Evolutionary conservation across 768 basidiomycete species (phyloP), one percentile per base, ranked within the genome.

Genomic region (Hypsizygus marmoreus): DNA sequence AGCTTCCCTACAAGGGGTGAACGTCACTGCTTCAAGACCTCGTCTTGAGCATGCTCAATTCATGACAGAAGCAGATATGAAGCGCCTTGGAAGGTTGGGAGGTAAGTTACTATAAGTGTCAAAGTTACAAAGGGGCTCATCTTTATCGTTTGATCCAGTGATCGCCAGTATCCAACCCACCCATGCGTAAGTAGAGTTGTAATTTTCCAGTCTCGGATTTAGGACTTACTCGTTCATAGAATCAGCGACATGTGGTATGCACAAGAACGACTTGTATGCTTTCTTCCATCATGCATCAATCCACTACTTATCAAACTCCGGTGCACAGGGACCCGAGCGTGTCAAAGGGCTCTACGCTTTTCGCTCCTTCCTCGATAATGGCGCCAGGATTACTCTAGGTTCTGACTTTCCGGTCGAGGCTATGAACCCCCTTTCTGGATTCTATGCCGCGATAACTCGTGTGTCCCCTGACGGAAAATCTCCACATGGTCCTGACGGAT

Each of bases 1-100:
- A 62, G 70, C 73, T 14, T 79, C 84, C 4, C 63, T 91, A 40
- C 65, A 77, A 45, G 76, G 77, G 19, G 72, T 71, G 32, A 79
- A 87, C 53, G 80, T 87, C 7, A 75, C 79, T 20, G 80, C 82
- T 19, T 67, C 82, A 35, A 74, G 92, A 31, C 86, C 91, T 36
- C 80, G 94, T 19, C 75, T 95, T 10, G 94, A 97, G 63, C 94
- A 97, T 65, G 91, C 91, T 6, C 93, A 97, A 64, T 84, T 97
- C 57, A 75, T 95, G 65, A 83, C 79, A 2, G 69, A 74, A n/a
- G 71, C 69, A 2, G 94, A 95, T 61, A 82, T 95, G 73, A 67
- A 66, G 20, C 79, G 91, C 12, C 74, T 94, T 12, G 91, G 86
- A 14, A 79, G 73, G 51, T 79, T 95, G 6, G 93, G 91, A 45